phyloP scores from a whole-genome alignment of 768 basidiomycete genomes.

The Pleurotus platypus region DNA sequence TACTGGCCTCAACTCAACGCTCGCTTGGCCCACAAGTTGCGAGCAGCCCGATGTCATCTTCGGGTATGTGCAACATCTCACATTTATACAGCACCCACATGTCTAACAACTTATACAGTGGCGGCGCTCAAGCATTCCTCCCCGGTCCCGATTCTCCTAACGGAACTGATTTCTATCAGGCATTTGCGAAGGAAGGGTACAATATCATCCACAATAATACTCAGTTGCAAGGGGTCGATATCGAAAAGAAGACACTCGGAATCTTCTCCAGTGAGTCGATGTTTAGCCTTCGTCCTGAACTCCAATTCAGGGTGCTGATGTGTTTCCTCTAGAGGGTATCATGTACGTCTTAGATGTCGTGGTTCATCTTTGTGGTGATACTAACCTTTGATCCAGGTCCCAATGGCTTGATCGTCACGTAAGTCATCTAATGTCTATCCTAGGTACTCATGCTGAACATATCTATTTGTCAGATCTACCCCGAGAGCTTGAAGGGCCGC shows the following conservation, averaged over 20 bases:
- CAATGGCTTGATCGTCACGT: constrained; percentile 41
- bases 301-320: not conserved
- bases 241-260: constrained; percentile 34
- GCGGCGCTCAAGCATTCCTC: constrained; percentile 41
- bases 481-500: constrained; percentile 29
- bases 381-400: constrained; percentile 21
- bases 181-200: constrained; percentile 34
- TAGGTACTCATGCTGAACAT: not conserved
- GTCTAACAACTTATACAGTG: constrained; percentile 19
- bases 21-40: constrained; percentile 39
- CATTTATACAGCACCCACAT: not conserved
- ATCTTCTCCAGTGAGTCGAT: constrained; percentile 34
- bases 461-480: constrained; percentile 21
- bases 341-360: not conserved
- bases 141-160: constrained; percentile 32
- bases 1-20: constrained; percentile 23
- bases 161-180: constrained; percentile 38
- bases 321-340: not conserved
- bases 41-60: constrained; percentile 40
- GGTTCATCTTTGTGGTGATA: not conserved
- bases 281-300: not conserved
- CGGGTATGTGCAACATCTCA: constrained; percentile 23
- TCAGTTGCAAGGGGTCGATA: constrained; percentile 25
- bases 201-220: constrained; percentile 36
- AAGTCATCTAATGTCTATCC: not conserved